phyloP scores from a whole-genome alignment of 139 green algal species.

The Coccomyxa sp. region DNA sequence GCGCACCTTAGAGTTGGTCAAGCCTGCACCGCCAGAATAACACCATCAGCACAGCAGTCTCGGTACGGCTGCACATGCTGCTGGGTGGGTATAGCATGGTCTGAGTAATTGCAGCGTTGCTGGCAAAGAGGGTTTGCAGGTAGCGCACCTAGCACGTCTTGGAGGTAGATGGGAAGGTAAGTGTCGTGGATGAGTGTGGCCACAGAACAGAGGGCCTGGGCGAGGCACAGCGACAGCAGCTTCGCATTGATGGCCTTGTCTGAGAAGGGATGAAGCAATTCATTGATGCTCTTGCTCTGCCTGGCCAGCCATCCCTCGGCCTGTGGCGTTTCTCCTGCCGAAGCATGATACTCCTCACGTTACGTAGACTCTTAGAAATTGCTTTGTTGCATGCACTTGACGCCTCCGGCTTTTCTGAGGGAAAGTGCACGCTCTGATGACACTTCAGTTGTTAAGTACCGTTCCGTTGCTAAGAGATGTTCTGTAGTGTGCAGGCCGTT shows the following conservation, averaged over 20 bases:
- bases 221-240: conserved; percentile 55
- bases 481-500: no score
- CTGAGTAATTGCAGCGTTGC: background rate
- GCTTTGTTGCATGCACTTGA: background rate
- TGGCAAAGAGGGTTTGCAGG: background rate
- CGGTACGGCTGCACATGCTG: no score
- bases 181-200: conserved; percentile 87
- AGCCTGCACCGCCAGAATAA: background rate
- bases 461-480: no score
- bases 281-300: conserved; percentile 4
- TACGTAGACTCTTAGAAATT: no score
- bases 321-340: background rate
- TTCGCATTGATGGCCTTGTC: conserved; percentile 50
- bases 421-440: no score
- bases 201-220: conserved; percentile 74
- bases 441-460: no score
- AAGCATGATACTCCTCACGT: no score
- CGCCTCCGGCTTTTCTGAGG: background rate
- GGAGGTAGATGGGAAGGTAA: conserved; percentile 83
- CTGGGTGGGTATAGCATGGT: no score
- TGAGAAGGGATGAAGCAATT: conserved; percentile 14
- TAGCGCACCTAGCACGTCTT: conserved; percentile 54
- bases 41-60: no score
- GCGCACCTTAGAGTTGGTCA: conserved; percentile 14
- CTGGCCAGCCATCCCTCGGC: background rate